Evolutionary conservation across 2,329 filamentous ascomycete species (phyloP).

Genomic region (Curvularia lunata): DNA sequence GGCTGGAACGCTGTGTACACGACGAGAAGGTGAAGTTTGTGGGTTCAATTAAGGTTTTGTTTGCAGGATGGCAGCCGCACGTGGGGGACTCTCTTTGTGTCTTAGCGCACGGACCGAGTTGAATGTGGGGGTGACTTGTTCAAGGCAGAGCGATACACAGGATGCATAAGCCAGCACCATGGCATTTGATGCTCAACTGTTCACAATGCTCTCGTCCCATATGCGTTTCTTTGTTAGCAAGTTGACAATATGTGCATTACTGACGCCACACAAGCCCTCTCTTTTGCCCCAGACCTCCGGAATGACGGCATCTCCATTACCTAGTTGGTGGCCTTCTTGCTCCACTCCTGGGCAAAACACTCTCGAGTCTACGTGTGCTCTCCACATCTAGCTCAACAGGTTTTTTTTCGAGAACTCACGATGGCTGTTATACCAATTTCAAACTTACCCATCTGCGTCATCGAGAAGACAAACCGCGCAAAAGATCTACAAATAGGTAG

Average conservation of each 20-base stretch:
- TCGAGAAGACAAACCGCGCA: background rate
- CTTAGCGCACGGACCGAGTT: constrained; percentile 10
- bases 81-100: constrained; percentile 9
- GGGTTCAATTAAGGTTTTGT: constrained; percentile 19
- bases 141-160: constrained; percentile 5
- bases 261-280: background rate
- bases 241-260: background rate
- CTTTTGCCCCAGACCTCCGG: background rate
- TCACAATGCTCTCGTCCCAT: background rate
- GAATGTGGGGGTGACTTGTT: constrained; percentile 7
- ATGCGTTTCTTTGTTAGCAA: background rate
- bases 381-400: background rate
- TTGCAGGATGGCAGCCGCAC: constrained; percentile 10
- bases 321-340: background rate
- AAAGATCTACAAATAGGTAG: constrained; percentile 1
- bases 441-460: background rate
- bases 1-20: background rate
- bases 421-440: background rate
- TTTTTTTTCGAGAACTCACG: background rate
- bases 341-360: background rate
- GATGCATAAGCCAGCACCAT: background rate
- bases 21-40: constrained; percentile 5
- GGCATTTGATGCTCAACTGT: background rate
- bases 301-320: background rate
- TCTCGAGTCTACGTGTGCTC: background rate